Percentiles rank a stretch among this genome's conserved stretches.
Evolutionary conservation across 192 early-diverging fungal genomes (phyloP).

Genomic region (Allomyces macrogynus): DNA sequence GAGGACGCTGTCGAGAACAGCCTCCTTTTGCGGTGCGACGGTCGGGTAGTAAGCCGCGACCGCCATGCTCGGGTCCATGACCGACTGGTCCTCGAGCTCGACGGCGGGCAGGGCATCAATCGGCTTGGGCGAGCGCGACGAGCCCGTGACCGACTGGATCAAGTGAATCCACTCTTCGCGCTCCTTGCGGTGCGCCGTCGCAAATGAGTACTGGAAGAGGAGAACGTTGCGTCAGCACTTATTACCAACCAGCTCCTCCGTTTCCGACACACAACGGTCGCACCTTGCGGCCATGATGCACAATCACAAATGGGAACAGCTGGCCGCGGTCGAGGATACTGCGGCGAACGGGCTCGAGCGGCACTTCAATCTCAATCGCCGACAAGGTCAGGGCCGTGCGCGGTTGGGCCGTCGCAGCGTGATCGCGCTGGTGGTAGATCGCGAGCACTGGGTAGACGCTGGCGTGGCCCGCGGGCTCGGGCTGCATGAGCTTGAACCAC

Average conservation of each 20-base stretch:
- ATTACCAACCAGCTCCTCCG: no score
- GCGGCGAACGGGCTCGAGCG: not conserved
- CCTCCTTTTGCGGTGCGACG: no score
- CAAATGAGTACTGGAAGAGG: not conserved
- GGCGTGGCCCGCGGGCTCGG: not conserved
- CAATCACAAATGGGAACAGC: not conserved
- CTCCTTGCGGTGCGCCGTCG: not conserved
- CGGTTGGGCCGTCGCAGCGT: no score
- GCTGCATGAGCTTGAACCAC: not conserved
- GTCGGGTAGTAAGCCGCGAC: no score
- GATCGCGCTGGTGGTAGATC: no score
- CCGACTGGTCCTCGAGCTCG: no score
- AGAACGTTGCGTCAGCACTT: no score
- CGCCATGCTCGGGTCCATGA: no score
- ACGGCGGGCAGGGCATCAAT: no score
- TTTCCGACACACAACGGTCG: not conserved
- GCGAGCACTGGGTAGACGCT: no score
- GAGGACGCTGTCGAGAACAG: no score
- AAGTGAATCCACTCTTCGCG: not conserved
- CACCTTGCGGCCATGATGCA: not conserved
- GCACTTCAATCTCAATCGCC: not conserved
- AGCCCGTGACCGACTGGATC: not conserved
- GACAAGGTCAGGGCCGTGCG: no score
- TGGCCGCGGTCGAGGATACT: not conserved
- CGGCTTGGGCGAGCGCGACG: not conserved